Evolutionary conservation across 177 flowering plant genomes (phyloP).

Genomic region (Vitis hybrid): DNA sequence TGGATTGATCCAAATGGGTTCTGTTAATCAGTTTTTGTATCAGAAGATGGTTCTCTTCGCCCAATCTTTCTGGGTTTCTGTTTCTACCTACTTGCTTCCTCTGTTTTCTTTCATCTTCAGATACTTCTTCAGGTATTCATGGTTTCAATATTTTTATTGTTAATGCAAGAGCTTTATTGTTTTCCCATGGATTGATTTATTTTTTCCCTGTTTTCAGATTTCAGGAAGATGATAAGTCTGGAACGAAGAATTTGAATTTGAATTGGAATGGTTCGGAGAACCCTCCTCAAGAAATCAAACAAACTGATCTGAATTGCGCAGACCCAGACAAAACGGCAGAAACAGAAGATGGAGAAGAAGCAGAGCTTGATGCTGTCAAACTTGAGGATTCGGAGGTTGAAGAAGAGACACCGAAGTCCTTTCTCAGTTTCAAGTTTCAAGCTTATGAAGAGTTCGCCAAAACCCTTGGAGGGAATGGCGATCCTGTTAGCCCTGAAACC

Average conservation of each 20-base stretch:
- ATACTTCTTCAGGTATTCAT: conserved; percentile 30
- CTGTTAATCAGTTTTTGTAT: conserved; percentile 13
- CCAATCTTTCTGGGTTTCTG: conserved; percentile 24
- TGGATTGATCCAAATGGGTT: conserved; percentile 13
- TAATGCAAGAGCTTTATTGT: background rate
- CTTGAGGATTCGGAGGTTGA: conserved; percentile 20
- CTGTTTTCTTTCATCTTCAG: conserved; percentile 25
- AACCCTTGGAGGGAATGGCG: conserved; percentile 14
- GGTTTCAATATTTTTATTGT: background rate
- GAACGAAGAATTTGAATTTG: conserved; percentile 1
- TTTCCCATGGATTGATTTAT: background rate
- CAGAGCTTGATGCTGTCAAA: conserved; percentile 17
- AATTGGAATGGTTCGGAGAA: conserved; percentile 13
- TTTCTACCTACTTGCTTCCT: conserved; percentile 24
- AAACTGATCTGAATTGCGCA: conserved; percentile 8
- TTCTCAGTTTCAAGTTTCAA: conserved; percentile 56
- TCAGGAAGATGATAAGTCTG: conserved; percentile 2
- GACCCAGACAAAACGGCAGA: conserved; percentile 9
- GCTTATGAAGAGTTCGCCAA: conserved; percentile 42
- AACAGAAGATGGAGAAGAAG: background rate
- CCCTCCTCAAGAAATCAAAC: conserved; percentile 15
- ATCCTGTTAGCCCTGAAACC: conserved; percentile 4
- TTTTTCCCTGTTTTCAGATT: conserved; percentile 18
- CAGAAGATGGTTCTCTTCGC: conserved; percentile 20
- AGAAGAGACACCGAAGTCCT: conserved; percentile 37